phyloP scores from a whole-genome alignment of 345 rosid genomes.

The Hirschfeldia incana region DNA sequence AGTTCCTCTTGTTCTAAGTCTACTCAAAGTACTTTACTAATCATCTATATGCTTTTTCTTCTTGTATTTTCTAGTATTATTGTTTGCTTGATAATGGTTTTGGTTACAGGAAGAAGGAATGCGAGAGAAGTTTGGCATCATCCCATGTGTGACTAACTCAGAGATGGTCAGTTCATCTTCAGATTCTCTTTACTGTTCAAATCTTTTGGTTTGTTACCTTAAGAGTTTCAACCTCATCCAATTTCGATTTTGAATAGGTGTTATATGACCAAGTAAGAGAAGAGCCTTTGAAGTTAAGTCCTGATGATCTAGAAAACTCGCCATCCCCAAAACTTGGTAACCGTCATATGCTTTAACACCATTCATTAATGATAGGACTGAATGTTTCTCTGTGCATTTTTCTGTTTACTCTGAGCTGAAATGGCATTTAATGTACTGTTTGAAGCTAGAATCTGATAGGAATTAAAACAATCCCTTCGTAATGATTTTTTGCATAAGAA shows the following conservation, averaged over 20 bases:
- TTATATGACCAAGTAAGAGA: slow-evolving; percentile 43
- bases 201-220: neutral
- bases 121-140: slow-evolving; percentile 49
- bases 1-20: slow-evolving; percentile 60
- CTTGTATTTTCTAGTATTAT: neutral
- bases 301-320: slow-evolving; percentile 54
- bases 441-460: neutral
- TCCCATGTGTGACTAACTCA: slow-evolving; percentile 40
- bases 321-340: slow-evolving; percentile 59
- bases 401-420: no score
- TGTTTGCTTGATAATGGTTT: neutral
- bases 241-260: slow-evolving; percentile 39
- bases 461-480: neutral
- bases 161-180: slow-evolving; percentile 40
- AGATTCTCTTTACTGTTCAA: neutral
- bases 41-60: neutral
- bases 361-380: neutral
- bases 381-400: neutral
- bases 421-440: neutral
- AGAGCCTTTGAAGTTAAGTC: slow-evolving; percentile 38
- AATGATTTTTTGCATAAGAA: slow-evolving; percentile 10
- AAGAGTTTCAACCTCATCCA: neutral
- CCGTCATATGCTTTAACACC: neutral
- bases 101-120: slow-evolving; percentile 54
- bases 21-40: slow-evolving; percentile 47